A percentile compares a stretch with the other conserved stretches of the same genome.
Evolutionary conservation across 768 basidiomycete genomes (phyloP).

Genomic region (Tylopilus balloui): DNA sequence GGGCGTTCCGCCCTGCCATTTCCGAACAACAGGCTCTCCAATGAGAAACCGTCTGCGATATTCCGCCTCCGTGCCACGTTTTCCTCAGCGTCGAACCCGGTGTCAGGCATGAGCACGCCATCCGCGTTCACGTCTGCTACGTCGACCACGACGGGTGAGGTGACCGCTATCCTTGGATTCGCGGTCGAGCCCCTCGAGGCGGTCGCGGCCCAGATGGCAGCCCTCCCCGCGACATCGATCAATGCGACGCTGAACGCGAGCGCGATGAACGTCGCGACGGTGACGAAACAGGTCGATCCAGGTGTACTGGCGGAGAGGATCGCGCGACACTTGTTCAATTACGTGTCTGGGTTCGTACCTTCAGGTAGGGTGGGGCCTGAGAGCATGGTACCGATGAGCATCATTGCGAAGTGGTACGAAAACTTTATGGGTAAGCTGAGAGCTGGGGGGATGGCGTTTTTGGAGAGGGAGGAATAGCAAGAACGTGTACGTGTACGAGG

Average conservation of each 20-base stretch:
- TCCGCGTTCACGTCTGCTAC: conserved; percentile 30
- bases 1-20: background rate
- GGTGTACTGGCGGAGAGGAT: conserved; percentile 22
- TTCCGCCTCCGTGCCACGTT: conserved; percentile 75
- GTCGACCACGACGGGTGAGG: conserved; percentile 38
- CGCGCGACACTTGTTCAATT: conserved; percentile 73
- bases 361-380: conserved; percentile 46
- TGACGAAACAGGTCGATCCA: conserved; percentile 10
- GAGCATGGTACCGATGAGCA: conserved; percentile 53
- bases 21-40: conserved; percentile 62
- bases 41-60: conserved; percentile 86
- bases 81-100: conserved; percentile 31
- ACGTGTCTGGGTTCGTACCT: conserved; percentile 59
- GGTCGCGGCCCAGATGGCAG: conserved; percentile 55
- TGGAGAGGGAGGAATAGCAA: conserved; percentile 39
- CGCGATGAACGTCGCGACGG: conserved; percentile 11
- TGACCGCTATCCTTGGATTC: conserved; percentile 74
- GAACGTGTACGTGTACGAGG: background rate
- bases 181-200: conserved; percentile 69
- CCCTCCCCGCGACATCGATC: conserved; percentile 34
- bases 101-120: conserved; percentile 29
- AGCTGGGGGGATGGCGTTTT: conserved; percentile 55
- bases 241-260: conserved; percentile 21
- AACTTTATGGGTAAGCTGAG: conserved; percentile 55
- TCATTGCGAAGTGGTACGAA: conserved; percentile 72